Conservation (phyloP, 2,329 filamentous ascomycete genomes). For the Aspergillus hortae region DNA sequence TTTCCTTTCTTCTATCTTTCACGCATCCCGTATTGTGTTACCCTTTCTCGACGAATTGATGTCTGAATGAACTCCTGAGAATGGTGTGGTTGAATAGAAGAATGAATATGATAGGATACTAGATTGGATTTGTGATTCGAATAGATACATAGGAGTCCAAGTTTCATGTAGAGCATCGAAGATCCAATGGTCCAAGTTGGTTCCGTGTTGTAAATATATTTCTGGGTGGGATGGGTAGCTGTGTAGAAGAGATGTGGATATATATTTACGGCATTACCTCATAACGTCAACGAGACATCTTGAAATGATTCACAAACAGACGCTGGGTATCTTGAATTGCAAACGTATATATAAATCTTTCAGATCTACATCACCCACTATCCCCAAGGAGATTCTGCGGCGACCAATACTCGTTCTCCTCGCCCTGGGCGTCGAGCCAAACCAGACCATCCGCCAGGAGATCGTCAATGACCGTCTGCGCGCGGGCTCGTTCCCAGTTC, state of each 20-base stretch:
- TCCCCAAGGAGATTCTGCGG: slow-evolving; percentile 45
- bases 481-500: slow-evolving; percentile 76
- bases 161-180: too few species aligned
- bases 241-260: not conserved
- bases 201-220: not conserved
- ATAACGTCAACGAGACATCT: too few species aligned
- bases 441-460: slow-evolving; percentile 83
- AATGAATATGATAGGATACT: not conserved
- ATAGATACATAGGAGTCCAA: too few species aligned
- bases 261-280: not conserved
- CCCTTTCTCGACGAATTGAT: slow-evolving; percentile 19
- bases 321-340: not conserved
- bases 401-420: slow-evolving; percentile 89
- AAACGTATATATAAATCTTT: not conserved
- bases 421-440: slow-evolving; percentile 84
- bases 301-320: too few species aligned
- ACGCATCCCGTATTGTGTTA: slow-evolving; percentile 15
- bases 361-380: slow-evolving; percentile 22
- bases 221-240: not conserved
- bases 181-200: too few species aligned
- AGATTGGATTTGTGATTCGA: too few species aligned
- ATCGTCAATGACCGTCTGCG: slow-evolving; percentile 88
- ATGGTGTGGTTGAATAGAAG: not conserved
- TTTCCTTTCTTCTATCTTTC: slow-evolving; percentile 1
- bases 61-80: slow-evolving; percentile 15